Percentiles rank a stretch among this genome's conserved stretches.
phyloP scores from a whole-genome alignment of 1,284 basidiomycete species.

The Microstroma glucosiphilum region DNA sequence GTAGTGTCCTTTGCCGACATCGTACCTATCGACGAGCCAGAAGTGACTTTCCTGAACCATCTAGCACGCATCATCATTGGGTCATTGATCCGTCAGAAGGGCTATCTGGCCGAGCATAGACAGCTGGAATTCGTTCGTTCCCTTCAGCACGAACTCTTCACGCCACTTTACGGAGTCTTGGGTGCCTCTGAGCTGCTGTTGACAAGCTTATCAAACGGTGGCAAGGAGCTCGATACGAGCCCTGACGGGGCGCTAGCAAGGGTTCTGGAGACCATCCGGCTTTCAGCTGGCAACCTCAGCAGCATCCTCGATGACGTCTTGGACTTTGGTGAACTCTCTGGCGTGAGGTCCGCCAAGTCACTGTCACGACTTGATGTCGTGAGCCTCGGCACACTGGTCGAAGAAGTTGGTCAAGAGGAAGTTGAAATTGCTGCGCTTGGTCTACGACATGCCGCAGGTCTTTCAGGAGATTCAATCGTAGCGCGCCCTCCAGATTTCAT shows the following conservation, averaged over 20 bases:
- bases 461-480: not conserved
- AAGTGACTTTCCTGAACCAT: constrained; percentile 25
- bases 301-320: constrained; percentile 38
- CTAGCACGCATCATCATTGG: constrained; percentile 18
- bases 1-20: constrained; percentile 21
- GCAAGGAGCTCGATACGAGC: constrained; percentile 23
- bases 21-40: constrained; percentile 22
- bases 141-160: constrained; percentile 38
- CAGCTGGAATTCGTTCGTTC: constrained; percentile 32
- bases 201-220: constrained; percentile 17
- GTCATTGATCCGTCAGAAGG: constrained; percentile 26
- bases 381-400: constrained; percentile 21
- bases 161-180: constrained; percentile 37
- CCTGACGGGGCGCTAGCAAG: constrained; percentile 26
- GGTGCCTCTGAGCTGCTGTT: constrained; percentile 36
- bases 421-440: constrained; percentile 15
- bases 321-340: constrained; percentile 32
- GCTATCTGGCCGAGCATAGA: constrained; percentile 26
- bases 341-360: constrained; percentile 9
- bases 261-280: constrained; percentile 29
- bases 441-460: not conserved
- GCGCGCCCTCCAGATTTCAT: constrained; percentile 19
- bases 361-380: constrained; percentile 15
- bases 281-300: constrained; percentile 31
- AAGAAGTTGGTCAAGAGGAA: constrained; percentile 32